Evolutionary conservation across 257 asterid genomes (phyloP), one percentile per base, ranked within the genome.

Genomic region (Solanum sitiens): DNA sequence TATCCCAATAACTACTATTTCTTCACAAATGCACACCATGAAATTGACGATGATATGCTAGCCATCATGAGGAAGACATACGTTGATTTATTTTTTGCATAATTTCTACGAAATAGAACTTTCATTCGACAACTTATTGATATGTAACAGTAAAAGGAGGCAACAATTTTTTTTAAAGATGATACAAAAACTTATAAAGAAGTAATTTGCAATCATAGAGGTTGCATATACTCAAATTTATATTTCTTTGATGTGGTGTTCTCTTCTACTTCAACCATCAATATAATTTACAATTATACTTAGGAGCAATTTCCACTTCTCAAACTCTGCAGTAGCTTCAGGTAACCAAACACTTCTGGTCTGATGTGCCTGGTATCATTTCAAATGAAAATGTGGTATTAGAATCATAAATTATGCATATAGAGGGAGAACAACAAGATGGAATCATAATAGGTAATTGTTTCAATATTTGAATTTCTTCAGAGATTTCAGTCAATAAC

Each of bases 281-380:
- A 63, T 63, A 63, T 61, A 61, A 61, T 23, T 61, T 63, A 63
- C 71, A 63, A 30, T 50, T 16, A 47, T 47, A 47, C 18, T 91
- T 90, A 94, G 14, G 96, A 93, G 91, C 97, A 94, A 89, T 94
- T 93, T 47, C 98, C 98, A 87, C 90, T 92, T 90, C 96, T 94
- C 88, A 96, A 88, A 91, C 94, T 90, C 87, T 93, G 95, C 72
- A 96, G 88, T 33, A 96, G 92, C 91, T 93, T 92, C 88, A 94
- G 90, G 89, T 96, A 96, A 83, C 98, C 98, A 59, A 92, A 82
- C 84, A 87, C 92, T 90, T 95, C 98, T 14, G 99, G 99, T 87
- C 86, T 94, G 56, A 96, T 94, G 88, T 91, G 91, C 92, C 99
- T 95, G 92, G 90, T 91, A 33, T 82, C 2, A 33, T 61, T 74